These are phyloP conservation scores for Aspergillus affinis DNA, from an alignment of 495 filamentous ascomycete genomes.

Conservation along the genomic window DNA sequence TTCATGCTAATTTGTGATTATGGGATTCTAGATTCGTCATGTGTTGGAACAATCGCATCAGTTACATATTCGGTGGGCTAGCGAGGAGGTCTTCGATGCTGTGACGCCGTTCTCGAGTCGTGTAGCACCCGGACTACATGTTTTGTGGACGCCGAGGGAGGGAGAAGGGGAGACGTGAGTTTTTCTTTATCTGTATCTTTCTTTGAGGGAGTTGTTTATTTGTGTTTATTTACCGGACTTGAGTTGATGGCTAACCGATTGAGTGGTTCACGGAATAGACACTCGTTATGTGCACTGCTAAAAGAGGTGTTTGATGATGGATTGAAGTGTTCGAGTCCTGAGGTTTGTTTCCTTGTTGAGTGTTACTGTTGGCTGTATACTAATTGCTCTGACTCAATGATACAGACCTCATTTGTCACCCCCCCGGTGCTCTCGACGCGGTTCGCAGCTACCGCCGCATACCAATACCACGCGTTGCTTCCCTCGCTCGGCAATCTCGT, in stretches of 20 bases:
- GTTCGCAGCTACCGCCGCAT: slow-evolving; percentile 63
- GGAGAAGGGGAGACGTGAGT: slow-evolving; percentile 40
- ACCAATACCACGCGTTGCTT: slow-evolving; percentile 68
- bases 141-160: slow-evolving; percentile 60
- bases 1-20: background rate
- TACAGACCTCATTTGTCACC: slow-evolving; percentile 67
- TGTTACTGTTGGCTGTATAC: background rate
- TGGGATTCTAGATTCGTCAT: slow-evolving; percentile 46
- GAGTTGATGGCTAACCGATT: slow-evolving; percentile 7
- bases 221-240: slow-evolving; percentile 3
- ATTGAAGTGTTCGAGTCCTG: slow-evolving; percentile 51
- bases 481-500: slow-evolving; percentile 55
- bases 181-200: slow-evolving; percentile 9
- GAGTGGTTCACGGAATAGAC: slow-evolving; percentile 34
- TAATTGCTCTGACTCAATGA: background rate
- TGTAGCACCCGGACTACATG: slow-evolving; percentile 78
- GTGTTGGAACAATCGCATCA: slow-evolving; percentile 68
- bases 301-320: slow-evolving; percentile 57
- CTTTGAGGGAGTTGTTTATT: background rate
- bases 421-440: slow-evolving; percentile 59
- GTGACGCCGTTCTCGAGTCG: slow-evolving; percentile 71
- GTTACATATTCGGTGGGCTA: slow-evolving; percentile 79
- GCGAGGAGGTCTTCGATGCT: slow-evolving; percentile 51
- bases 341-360: slow-evolving; percentile 36
- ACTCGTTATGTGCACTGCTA: slow-evolving; percentile 61